Percentiles rank a stretch among this genome's conserved stretches.
Conservation (phyloP, 2,329 filamentous ascomycete species). For the Calonectria pseudoturangicola region DNA sequence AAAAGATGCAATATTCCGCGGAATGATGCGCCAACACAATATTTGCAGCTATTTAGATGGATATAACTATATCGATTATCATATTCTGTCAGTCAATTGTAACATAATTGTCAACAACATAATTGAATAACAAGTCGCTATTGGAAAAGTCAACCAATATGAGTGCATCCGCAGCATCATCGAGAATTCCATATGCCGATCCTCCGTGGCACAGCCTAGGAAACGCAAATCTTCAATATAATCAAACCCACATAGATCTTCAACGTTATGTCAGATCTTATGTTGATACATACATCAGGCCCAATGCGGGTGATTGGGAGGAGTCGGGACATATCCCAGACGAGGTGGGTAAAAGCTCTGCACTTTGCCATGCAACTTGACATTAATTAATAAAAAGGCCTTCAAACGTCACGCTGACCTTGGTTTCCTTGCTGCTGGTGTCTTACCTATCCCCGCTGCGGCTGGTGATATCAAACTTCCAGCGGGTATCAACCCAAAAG, state of each 20-base stretch:
- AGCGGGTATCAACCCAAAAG: constrained; percentile 9
- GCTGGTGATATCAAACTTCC: constrained; percentile 21
- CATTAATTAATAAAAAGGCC: neutral
- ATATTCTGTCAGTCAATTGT: neutral
- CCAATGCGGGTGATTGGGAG: constrained; percentile 28
- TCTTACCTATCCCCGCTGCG: constrained; percentile 24
- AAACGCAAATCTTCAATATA: constrained; percentile 15
- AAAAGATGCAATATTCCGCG: too few species aligned
- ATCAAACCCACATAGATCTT: constrained; percentile 20
- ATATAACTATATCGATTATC: too few species aligned
- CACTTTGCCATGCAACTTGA: too few species aligned
- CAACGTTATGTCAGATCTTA: constrained; percentile 23
- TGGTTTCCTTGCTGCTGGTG: constrained; percentile 24
- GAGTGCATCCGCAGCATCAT: constrained; percentile 11
- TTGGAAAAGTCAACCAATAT: neutral
- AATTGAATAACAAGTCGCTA: neutral
- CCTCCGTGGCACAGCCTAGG: constrained; percentile 19
- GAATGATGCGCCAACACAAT: too few species aligned
- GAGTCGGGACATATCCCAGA: constrained; percentile 17
- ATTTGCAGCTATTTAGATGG: too few species aligned
- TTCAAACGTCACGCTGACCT: constrained; percentile 24
- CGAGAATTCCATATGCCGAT: constrained; percentile 29
- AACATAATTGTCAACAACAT: neutral
- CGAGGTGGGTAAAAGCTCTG: too few species aligned
- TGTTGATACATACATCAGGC: constrained; percentile 18